Evolutionary conservation across 1,139 yeast species (phyloP).

Genomic region (Groenewaldozyma auringiensis): DNA sequence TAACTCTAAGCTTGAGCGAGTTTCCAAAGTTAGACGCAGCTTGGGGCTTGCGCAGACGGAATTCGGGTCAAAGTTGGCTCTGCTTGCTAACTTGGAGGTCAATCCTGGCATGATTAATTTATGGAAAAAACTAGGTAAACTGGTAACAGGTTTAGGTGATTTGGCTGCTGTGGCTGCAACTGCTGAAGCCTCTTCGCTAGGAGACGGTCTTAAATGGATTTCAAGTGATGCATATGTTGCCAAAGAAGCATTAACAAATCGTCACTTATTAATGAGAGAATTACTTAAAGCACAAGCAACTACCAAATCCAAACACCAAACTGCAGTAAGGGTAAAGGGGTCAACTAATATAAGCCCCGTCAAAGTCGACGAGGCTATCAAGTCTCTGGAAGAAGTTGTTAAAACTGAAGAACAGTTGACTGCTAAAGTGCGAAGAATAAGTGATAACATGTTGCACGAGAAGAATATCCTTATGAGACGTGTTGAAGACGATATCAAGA

Average conservation of each 20-base stretch:
- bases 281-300: constrained; percentile 68
- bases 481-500: constrained; percentile 49
- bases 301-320: constrained; percentile 61
- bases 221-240: constrained; percentile 75
- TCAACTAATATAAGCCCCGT: constrained; percentile 75
- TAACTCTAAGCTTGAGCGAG: constrained; percentile 46
- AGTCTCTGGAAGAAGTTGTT: constrained; percentile 73
- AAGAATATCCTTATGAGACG: constrained; percentile 48
- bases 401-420: constrained; percentile 67
- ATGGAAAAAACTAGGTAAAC: constrained; percentile 74
- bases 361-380: constrained; percentile 84
- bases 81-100: constrained; percentile 45
- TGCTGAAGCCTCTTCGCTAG: constrained; percentile 65
- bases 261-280: constrained; percentile 90
- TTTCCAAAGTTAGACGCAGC: constrained; percentile 47
- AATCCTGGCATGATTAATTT: constrained; percentile 66
- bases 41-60: constrained; percentile 55
- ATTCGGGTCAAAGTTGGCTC: constrained; percentile 50
- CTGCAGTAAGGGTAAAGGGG: constrained; percentile 67
- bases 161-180: constrained; percentile 66
- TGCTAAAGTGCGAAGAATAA: constrained; percentile 69
- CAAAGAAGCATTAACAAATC: constrained; percentile 86
- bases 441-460: constrained; percentile 79
- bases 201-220: constrained; percentile 63
- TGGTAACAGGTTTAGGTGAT: constrained; percentile 66